These are phyloP conservation scores for Phaeodactylum tricornutum DNA, from an alignment of 108 stramenopile species.

Conservation along the genomic window DNA sequence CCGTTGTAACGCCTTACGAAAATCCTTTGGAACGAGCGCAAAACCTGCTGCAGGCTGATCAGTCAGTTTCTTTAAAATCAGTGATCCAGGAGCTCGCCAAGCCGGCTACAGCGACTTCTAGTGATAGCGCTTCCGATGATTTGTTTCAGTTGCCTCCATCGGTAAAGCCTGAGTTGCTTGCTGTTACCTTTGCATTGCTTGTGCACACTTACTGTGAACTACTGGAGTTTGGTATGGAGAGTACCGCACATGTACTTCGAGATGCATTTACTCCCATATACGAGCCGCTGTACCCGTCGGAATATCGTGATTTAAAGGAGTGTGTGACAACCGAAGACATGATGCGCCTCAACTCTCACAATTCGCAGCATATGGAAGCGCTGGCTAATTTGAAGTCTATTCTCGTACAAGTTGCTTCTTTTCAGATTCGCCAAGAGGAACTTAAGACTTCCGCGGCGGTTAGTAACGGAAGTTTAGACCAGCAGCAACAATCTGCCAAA, in stretches of 20 bases:
- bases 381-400: constrained; percentile 22
- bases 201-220: constrained; percentile 85
- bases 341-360: constrained; percentile 50
- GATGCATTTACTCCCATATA: constrained; percentile 69
- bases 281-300: constrained; percentile 47
- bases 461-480: constrained; percentile 4
- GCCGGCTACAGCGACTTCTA: background rate
- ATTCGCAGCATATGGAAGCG: constrained; percentile 41
- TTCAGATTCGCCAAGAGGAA: constrained; percentile 23
- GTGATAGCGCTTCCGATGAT: background rate
- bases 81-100: constrained; percentile 2
- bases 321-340: constrained; percentile 52
- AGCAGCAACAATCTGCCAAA: constrained; percentile 9
- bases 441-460: constrained; percentile 7
- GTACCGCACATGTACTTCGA: constrained; percentile 55
- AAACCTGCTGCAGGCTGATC: constrained; percentile 1
- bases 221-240: constrained; percentile 68
- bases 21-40: constrained; percentile 6
- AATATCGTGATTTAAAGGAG: constrained; percentile 53
- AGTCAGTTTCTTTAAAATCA: constrained; percentile 8
- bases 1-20: background rate
- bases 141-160: constrained; percentile 43
- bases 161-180: constrained; percentile 67
- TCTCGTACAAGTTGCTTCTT: constrained; percentile 27
- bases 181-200: constrained; percentile 77